Percentiles rank a stretch among this genome's conserved stretches.
Conservation (phyloP, 2,329 filamentous ascomycete genomes). For the Aspergillus novoparasiticus region DNA sequence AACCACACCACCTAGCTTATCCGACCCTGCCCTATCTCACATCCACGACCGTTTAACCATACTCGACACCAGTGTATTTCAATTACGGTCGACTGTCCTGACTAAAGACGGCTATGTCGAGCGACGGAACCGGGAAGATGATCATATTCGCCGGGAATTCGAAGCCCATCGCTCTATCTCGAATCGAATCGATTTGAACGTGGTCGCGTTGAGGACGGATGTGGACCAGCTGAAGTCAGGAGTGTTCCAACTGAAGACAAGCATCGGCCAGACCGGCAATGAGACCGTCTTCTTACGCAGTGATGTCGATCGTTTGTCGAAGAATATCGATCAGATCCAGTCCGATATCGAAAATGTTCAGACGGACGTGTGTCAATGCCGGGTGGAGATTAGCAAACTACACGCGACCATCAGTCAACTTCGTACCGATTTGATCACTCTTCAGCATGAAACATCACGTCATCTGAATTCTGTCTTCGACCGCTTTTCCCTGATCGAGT, state of each 20-base stretch:
- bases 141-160: slow-evolving; percentile 43
- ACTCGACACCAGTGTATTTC: slow-evolving; percentile 40
- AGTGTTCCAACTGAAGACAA: slow-evolving; percentile 38
- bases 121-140: slow-evolving; percentile 43
- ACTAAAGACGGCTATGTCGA: slow-evolving; percentile 44
- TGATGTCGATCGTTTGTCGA: slow-evolving; percentile 41
- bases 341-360: slow-evolving; percentile 37
- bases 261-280: slow-evolving; percentile 33
- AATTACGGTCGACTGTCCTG: slow-evolving; percentile 40
- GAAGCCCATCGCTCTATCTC: slow-evolving; percentile 37
- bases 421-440: slow-evolving; percentile 38
- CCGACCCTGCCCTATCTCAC: slow-evolving; percentile 39
- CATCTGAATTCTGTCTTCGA: slow-evolving; percentile 31
- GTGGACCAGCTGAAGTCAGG: slow-evolving; percentile 39
- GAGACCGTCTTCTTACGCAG: slow-evolving; percentile 40
- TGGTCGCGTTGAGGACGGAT: slow-evolving; percentile 38
- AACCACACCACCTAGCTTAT: slow-evolving; percentile 35
- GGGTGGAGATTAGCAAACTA: slow-evolving; percentile 41
- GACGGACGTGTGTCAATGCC: slow-evolving; percentile 36
- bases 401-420: slow-evolving; percentile 39
- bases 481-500: slow-evolving; percentile 35
- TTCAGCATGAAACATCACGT: slow-evolving; percentile 37
- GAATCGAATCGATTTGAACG: slow-evolving; percentile 39
- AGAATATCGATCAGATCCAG: slow-evolving; percentile 40
- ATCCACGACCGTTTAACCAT: slow-evolving; percentile 43